Conservation (phyloP, 2,329 filamentous ascomycete genomes). For the Exophiala lecanii-corni region DNA sequence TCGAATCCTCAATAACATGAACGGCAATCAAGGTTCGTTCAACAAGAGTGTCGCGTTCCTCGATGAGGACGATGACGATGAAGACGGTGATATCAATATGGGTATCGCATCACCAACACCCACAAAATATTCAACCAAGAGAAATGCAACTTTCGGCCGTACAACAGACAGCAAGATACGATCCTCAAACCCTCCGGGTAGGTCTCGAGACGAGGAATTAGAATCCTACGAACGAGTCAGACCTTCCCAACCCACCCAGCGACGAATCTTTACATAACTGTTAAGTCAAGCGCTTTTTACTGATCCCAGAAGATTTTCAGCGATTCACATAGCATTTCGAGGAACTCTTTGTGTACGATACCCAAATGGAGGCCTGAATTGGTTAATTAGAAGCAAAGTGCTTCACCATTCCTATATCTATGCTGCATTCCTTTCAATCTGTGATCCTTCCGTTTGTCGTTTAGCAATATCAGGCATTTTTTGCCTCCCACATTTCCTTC, state of each 20-base stretch:
- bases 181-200: not conserved
- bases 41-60: constrained; percentile 16
- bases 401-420: too few species aligned
- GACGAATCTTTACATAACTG: constrained; percentile 18
- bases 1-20: constrained; percentile 42
- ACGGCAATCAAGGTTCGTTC: constrained; percentile 11
- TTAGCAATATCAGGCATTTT: too few species aligned
- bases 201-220: not conserved
- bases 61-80: constrained; percentile 13
- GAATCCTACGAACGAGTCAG: not conserved
- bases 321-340: too few species aligned
- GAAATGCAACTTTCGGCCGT: not conserved
- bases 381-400: too few species aligned
- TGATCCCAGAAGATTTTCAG: too few species aligned
- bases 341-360: too few species aligned
- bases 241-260: constrained; percentile 5
- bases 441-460: too few species aligned
- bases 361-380: too few species aligned
- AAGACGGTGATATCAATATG: constrained; percentile 20
- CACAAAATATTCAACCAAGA: constrained; percentile 3
- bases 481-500: too few species aligned
- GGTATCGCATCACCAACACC: constrained; percentile 15
- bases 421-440: too few species aligned
- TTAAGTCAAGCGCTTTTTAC: too few species aligned
- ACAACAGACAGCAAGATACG: not conserved